Conservation (phyloP, 140 eudicot genomes). For the Stevia rebaudiana region DNA sequence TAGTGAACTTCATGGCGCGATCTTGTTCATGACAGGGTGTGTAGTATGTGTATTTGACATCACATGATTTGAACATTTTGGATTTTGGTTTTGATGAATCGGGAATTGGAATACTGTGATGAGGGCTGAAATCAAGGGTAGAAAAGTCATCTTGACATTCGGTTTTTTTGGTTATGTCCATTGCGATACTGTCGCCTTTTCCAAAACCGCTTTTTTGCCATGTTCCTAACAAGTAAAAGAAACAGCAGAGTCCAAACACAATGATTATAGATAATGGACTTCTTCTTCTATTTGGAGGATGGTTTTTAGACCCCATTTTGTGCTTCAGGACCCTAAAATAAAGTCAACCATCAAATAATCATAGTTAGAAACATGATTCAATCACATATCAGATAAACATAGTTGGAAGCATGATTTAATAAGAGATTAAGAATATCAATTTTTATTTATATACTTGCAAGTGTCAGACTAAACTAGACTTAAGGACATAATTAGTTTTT, state of each 20-base stretch:
- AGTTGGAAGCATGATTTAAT: slow-evolving; percentile 7
- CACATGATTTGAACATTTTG: slow-evolving; percentile 57
- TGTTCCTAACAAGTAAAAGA: slow-evolving; percentile 84
- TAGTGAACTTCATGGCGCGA: slow-evolving; percentile 70
- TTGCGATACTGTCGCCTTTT: slow-evolving; percentile 74
- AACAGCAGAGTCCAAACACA: slow-evolving; percentile 79
- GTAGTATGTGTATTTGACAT: slow-evolving; percentile 46
- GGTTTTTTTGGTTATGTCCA: slow-evolving; percentile 55
- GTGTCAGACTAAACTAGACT: background rate
- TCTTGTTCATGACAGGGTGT: slow-evolving; percentile 85
- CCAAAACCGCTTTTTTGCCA: slow-evolving; percentile 98
- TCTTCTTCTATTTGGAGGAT: slow-evolving; percentile 46
- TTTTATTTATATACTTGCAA: background rate
- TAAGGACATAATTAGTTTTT: background rate
- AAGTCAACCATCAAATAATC: background rate
- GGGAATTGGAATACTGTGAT: slow-evolving; percentile 45
- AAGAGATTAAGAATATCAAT: background rate
- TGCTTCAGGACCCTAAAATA: slow-evolving; percentile 25
- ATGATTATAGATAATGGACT: slow-evolving; percentile 67
- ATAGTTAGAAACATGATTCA: slow-evolving; percentile 4
- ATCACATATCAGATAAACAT: background rate
- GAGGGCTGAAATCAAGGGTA: slow-evolving; percentile 66
- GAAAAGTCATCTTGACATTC: slow-evolving; percentile 52
- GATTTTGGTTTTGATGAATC: slow-evolving; percentile 60
- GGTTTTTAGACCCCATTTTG: slow-evolving; percentile 68